These are phyloP conservation scores for Cicer judaicum DNA, from an alignment of 306 rosid genomes.

Conservation along the genomic window DNA sequence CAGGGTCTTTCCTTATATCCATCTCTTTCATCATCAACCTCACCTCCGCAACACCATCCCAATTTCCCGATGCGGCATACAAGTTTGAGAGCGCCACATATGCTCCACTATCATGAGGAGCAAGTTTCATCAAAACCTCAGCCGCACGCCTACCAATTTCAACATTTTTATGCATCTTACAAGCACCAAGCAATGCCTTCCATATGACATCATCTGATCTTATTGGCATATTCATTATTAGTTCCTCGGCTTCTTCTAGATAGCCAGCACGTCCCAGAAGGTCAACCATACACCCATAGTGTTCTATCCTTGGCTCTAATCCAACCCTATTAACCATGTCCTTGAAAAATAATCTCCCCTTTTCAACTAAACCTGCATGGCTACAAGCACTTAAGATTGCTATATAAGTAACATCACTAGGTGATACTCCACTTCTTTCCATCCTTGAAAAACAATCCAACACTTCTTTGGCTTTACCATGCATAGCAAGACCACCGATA, in stretches of 20 bases:
- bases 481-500: conserved; percentile 77
- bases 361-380: conserved; percentile 72
- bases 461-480: conserved; percentile 61
- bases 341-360: conserved; percentile 62
- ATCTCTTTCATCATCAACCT: conserved; percentile 73
- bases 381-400: conserved; percentile 75
- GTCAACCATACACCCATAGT: conserved; percentile 87
- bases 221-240: conserved; percentile 66
- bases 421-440: conserved; percentile 58
- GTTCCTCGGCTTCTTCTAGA: conserved; percentile 78
- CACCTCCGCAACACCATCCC: conserved; percentile 74
- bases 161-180: conserved; percentile 66
- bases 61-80: conserved; percentile 68
- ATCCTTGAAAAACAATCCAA: conserved; percentile 58
- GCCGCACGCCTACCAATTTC: conserved; percentile 67
- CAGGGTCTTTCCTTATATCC: conserved; percentile 84
- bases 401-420: conserved; percentile 73
- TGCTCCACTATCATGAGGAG: conserved; percentile 77
- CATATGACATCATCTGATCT: conserved; percentile 75
- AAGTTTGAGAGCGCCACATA: conserved; percentile 84
- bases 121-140: conserved; percentile 60
- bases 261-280: conserved; percentile 70
- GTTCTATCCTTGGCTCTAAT: conserved; percentile 73
- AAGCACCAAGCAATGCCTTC: conserved; percentile 88
- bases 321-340: conserved; percentile 62